phyloP scores from a whole-genome alignment of 2,329 filamentous ascomycete genomes.

The Taxawa tesnikishii region DNA sequence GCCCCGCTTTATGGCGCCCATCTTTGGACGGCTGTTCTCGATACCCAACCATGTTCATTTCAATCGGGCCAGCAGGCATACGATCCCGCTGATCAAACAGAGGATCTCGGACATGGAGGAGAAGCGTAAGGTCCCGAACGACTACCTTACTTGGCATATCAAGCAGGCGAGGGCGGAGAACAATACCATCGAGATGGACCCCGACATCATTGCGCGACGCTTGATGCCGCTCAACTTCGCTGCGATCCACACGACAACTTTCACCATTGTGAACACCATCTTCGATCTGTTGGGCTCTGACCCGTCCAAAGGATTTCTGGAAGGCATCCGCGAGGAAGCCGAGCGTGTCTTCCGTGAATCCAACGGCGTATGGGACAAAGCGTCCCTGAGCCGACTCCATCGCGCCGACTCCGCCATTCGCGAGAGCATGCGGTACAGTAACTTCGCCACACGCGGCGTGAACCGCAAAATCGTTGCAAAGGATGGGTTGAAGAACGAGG shows the following conservation, averaged over 20 bases:
- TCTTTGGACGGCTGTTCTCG: conserved; percentile 34
- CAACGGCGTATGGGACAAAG: conserved; percentile 12
- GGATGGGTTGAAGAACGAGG: conserved; percentile 13
- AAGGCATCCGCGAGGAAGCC: conserved; percentile 19
- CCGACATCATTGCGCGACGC: conserved; percentile 36
- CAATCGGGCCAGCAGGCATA: conserved; percentile 27
- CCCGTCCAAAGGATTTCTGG: conserved; percentile 22
- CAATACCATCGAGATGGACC: conserved; percentile 30
- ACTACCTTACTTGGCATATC: conserved; percentile 47
- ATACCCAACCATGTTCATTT: conserved; percentile 37
- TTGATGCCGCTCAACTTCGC: conserved; percentile 47
- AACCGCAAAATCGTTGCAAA: conserved; percentile 15
- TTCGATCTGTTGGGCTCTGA: conserved; percentile 34
- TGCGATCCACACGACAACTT: conserved; percentile 45
- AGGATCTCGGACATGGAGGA: conserved; percentile 35
- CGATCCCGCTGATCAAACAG: conserved; percentile 37
- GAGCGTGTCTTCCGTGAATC: conserved; percentile 9
- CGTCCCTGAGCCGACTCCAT: conserved; percentile 13
- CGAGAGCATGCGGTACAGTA: conserved; percentile 17
- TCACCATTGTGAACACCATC: conserved; percentile 37
- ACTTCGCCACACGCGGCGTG: conserved; percentile 12
- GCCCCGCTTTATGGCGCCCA: conserved; percentile 35
- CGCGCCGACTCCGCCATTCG: conserved; percentile 18
- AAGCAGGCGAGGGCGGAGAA: conserved; percentile 36
- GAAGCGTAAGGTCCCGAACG: conserved; percentile 35